phyloP scores from a whole-genome alignment of 441 rosid species.

The Eruca vesicaria region DNA sequence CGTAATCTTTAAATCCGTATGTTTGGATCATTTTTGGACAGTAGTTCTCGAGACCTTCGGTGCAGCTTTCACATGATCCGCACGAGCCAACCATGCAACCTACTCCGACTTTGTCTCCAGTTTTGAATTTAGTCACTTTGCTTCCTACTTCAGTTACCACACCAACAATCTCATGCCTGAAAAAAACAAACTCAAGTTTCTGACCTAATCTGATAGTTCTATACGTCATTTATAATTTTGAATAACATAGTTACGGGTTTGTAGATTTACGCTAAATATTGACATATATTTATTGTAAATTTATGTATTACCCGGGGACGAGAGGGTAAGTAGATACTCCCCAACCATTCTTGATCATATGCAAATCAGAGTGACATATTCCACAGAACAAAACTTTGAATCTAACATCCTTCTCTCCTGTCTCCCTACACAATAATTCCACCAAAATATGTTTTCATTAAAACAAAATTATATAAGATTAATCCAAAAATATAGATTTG shows the following conservation, averaged over 20 bases:
- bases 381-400: conserved; percentile 49
- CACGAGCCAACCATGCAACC: conserved; percentile 54
- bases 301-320: conserved; percentile 41
- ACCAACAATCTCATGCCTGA: conserved; percentile 60
- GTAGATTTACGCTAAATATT: neutral
- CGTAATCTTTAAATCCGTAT: conserved; percentile 33
- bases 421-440: conserved; percentile 31
- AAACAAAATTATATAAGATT: too few species aligned
- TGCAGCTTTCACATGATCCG: conserved; percentile 44
- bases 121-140: conserved; percentile 43
- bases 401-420: conserved; percentile 48
- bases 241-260: neutral
- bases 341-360: conserved; percentile 43
- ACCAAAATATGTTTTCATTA: neutral
- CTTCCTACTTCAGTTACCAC: conserved; percentile 50
- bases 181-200: neutral
- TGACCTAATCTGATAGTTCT: neutral
- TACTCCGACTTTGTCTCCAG: conserved; percentile 53
- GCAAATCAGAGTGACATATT: conserved; percentile 48
- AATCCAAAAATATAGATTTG: neutral
- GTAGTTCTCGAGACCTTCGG: conserved; percentile 47
- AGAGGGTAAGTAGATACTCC: conserved; percentile 38
- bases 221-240: too few species aligned
- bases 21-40: conserved; percentile 42
- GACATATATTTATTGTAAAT: neutral